Evolutionary conservation across 192 early-diverging fungal species (phyloP), one percentile per base, ranked within the genome.

Genomic region (Chytriomyces hyalinus): DNA sequence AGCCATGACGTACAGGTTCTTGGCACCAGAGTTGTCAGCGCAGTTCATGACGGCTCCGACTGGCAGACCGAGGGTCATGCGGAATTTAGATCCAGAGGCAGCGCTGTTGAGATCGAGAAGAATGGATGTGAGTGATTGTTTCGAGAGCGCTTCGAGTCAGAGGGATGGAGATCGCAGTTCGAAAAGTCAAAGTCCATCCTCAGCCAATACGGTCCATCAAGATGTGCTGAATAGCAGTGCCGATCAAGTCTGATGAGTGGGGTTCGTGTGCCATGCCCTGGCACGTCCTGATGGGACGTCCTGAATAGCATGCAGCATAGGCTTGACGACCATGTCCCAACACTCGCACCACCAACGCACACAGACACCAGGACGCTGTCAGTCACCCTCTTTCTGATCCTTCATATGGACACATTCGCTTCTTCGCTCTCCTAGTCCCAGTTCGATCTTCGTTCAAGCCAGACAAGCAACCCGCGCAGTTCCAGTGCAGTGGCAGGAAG

Each of bases 11-110:
- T 98, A 97, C 78, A 99, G 90, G 93, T 99, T 99, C 93, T 99
- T 99, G 84, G 98, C 98, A 65, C 98, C 98, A 87, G 96, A 98
- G 95, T 99, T 99, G 87, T 99, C 98, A 73, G 98, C 98, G 85
- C 97, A 98, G 91, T 99, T 99, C 92, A 98, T 98, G 78, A 98
- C 95, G 66, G 98, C 98, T 88, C 89, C 92, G 73, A 92, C 91
- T 61, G 92, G 93, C 72, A 99, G 92, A 95, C 94, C 98, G 81
- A 98, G 92, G 84, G 97, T 96, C 97, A 99, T 98, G 84, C 96
- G 93, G 91, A 95, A 97, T 88, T 99, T 99, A 88, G 91, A 94
- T 81, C 95, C 95, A 73, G 93, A 77, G 60, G 88, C 85, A 74
- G 73, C 79, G 78, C 78, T 79, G 63, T 46, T 73, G 17, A 49